These are phyloP conservation scores for Candida odintsovae DNA, from an alignment of 805 yeast genomes.

Conservation along the genomic window DNA sequence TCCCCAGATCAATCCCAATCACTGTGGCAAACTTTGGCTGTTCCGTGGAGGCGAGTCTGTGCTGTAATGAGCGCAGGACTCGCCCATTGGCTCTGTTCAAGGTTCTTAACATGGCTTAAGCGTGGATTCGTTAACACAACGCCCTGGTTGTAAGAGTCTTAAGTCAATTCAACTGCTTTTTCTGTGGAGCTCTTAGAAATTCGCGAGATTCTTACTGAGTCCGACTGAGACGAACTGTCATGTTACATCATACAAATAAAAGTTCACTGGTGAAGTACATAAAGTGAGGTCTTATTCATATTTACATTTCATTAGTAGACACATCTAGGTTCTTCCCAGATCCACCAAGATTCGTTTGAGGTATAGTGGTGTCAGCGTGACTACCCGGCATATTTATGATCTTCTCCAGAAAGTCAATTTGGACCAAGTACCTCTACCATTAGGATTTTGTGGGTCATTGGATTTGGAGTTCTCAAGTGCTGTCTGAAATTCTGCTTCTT, in stretches of 20 bases:
- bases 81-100: neutral
- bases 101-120: neutral
- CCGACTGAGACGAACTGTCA: neutral
- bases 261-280: neutral
- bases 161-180: neutral
- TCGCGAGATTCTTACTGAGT: neutral
- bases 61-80: neutral
- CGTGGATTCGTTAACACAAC: neutral
- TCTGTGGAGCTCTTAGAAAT: neutral
- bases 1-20: slow-evolving; percentile 79
- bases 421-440: neutral
- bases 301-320: neutral
- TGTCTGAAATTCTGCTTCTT: slow-evolving; percentile 9
- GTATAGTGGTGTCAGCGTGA: too few species aligned
- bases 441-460: neutral
- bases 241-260: neutral
- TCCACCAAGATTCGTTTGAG: too few species aligned
- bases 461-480: neutral
- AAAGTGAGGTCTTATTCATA: neutral
- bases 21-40: slow-evolving; percentile 28
- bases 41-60: neutral
- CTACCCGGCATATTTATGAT: neutral
- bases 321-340: too few species aligned
- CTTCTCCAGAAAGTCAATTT: slow-evolving; percentile 4
- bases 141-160: neutral